Percentiles rank a stretch among this genome's conserved stretches.
phyloP scores from a whole-genome alignment of 2,329 filamentous ascomycete species.

The Coniochaeta sp. region DNA sequence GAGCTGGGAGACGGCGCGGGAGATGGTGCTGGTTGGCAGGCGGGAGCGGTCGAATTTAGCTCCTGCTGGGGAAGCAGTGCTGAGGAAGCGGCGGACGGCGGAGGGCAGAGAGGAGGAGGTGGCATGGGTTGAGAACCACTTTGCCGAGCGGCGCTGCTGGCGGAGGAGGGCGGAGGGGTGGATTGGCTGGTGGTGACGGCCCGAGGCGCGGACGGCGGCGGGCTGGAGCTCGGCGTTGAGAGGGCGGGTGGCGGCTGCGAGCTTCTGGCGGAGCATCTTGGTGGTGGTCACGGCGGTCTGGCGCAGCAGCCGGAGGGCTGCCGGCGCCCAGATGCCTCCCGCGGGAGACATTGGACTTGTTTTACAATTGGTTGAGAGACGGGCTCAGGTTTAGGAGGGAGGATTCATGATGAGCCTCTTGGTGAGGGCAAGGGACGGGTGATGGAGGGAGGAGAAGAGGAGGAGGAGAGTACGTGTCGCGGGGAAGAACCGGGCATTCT shows the following conservation, averaged over 20 bases:
- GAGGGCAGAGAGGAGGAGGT: constrained; percentile 34
- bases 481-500: neutral
- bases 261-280: constrained; percentile 42
- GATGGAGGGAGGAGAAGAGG: neutral
- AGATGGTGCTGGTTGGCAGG: constrained; percentile 40
- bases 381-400: neutral
- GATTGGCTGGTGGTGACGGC: constrained; percentile 39
- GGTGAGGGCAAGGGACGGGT: neutral
- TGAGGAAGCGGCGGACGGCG: constrained; percentile 44
- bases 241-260: constrained; percentile 36
- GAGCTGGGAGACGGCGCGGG: constrained; percentile 49
- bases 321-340: constrained; percentile 51
- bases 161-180: constrained; percentile 43
- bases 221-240: constrained; percentile 37
- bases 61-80: constrained; percentile 31
- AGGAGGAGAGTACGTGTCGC: neutral
- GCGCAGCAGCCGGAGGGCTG: constrained; percentile 47
- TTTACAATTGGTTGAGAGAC: neutral
- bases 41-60: constrained; percentile 37
- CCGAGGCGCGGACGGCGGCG: constrained; percentile 31
- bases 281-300: constrained; percentile 33
- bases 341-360: constrained; percentile 42
- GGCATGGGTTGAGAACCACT: constrained; percentile 42
- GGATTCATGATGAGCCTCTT: neutral
- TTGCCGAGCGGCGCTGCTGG: constrained; percentile 37